These are phyloP conservation scores for Stephania japonica DNA, from an alignment of 164 flowering plant genomes.

Conservation along the genomic window DNA sequence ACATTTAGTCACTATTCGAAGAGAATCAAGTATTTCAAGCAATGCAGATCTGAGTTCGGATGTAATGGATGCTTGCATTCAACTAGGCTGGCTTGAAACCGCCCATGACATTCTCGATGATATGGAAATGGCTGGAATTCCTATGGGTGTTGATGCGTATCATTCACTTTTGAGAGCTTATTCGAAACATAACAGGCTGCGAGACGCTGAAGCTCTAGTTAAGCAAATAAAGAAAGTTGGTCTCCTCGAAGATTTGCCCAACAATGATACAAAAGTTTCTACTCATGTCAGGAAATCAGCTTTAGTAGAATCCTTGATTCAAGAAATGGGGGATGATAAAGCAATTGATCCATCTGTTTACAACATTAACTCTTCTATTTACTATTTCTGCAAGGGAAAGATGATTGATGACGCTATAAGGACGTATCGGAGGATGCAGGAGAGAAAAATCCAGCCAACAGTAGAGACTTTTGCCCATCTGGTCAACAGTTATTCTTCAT, in stretches of 20 bases:
- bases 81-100: slow-evolving; percentile 61
- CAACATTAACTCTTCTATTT: slow-evolving; percentile 65
- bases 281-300: slow-evolving; percentile 19
- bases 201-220: slow-evolving; percentile 49
- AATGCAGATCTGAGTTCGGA: slow-evolving; percentile 32
- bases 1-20: slow-evolving; percentile 39
- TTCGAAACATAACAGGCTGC: slow-evolving; percentile 34
- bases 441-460: slow-evolving; percentile 47
- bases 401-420: slow-evolving; percentile 76
- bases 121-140: slow-evolving; percentile 40
- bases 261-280: slow-evolving; percentile 17
- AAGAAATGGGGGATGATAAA: slow-evolving; percentile 29
- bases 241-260: slow-evolving; percentile 17
- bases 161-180: slow-evolving; percentile 51
- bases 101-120: slow-evolving; percentile 91
- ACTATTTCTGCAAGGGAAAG: slow-evolving; percentile 75
- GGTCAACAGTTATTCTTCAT: slow-evolving; percentile 48
- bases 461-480: slow-evolving; percentile 48
- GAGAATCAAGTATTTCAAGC: slow-evolving; percentile 14
- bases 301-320: slow-evolving; percentile 33
- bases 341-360: slow-evolving; percentile 24
- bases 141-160: slow-evolving; percentile 26
- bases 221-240: slow-evolving; percentile 57
- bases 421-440: slow-evolving; percentile 54
- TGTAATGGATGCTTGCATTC: slow-evolving; percentile 57